Evolutionary conservation across 192 early-diverging fungal species (phyloP), one percentile per base, ranked within the genome.

Genomic region (Oehlia diaphana): DNA sequence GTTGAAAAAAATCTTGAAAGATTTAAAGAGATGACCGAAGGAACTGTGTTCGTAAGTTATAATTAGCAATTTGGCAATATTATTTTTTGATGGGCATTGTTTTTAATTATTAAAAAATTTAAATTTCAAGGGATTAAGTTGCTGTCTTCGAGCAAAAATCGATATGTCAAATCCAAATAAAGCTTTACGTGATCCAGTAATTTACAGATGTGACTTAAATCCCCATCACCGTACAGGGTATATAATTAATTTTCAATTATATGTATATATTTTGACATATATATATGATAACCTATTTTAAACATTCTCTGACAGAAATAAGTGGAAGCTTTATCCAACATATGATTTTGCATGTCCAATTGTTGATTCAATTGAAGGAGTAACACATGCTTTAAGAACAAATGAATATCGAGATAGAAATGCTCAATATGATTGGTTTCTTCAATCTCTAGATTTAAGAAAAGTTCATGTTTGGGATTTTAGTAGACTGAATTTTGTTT

Each of bases 381-480:
- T 99, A 44, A 98, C 97, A 8, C 98, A 99, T 73, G 98, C 98
- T 33, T 90, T 99, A 74, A 90, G 98, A 72, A 95, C 96, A 8
- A 98, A 94, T 86, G 98, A 99, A 88, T 99, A 99, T 90, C 91
- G 95, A 61, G 98, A 99, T 83, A 92, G 98, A 75, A 98, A 99
- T 88, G 88, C 93, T 58, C 97, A 97, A 80, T 99, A 97, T 88
- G 86, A 94, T 74, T 99, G 98, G 98, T 93, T 99, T 87, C 87
- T 99, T 72, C 87, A 95, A 21, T 89, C 92, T 35, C 89, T 98
- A 49, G 89, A 90, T 9, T 86, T 99, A 63, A 94, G 98, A 35
- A 88, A 93, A 63, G 96, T 98, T 21, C 90, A 93, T 79, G 94
- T 99, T 77, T 96, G 94, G 95, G 98, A 99, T 85, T 99, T 93